Percentiles rank a stretch among this genome's conserved stretches.
Conservation (phyloP, 2,329 filamentous ascomycete genomes). For the Trichoderma arundinaceum region DNA sequence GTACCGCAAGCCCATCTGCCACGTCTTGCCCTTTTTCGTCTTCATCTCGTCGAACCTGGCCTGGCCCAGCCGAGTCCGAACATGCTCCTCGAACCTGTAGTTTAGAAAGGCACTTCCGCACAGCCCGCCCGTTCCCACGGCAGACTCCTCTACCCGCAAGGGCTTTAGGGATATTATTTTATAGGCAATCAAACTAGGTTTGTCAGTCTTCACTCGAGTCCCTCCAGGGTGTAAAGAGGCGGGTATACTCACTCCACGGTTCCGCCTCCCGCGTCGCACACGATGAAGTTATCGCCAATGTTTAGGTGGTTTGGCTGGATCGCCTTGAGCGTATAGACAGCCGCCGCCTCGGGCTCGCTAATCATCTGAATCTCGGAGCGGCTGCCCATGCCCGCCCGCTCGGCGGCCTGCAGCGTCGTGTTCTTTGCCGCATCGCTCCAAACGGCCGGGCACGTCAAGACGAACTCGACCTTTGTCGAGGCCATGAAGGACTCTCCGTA, state of each 20-base stretch:
- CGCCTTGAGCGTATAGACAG: conserved; percentile 78
- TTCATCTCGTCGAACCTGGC: conserved; percentile 76
- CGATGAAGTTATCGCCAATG: conserved; percentile 69
- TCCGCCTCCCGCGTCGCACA: conserved; percentile 67
- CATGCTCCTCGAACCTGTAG: conserved; percentile 80
- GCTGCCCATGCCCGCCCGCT: conserved; percentile 77
- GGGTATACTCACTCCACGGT: conserved; percentile 64
- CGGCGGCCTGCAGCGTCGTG: conserved; percentile 77
- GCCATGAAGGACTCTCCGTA: conserved; percentile 82
- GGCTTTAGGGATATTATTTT: conserved; percentile 77
- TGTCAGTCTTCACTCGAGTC: conserved; percentile 54
- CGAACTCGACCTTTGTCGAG: conserved; percentile 76
- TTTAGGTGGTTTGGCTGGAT: conserved; percentile 77
- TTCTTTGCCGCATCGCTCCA: conserved; percentile 89
- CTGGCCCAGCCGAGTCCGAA: conserved; percentile 69
- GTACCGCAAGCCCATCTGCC: conserved; percentile 78
- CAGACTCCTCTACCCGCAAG: conserved; percentile 76
- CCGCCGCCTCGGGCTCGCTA: conserved; percentile 79
- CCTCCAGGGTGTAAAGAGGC: no score
- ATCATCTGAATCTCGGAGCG: conserved; percentile 77
- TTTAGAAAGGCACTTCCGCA: conserved; percentile 82
- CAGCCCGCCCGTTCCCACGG: conserved; percentile 77
- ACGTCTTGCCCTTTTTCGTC: conserved; percentile 76
- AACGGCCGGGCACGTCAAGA: conserved; percentile 81
- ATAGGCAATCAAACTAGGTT: conserved; percentile 70